phyloP scores from a whole-genome alignment of 192 early-diverging fungal genomes.

The Rhizophagus sp. region DNA sequence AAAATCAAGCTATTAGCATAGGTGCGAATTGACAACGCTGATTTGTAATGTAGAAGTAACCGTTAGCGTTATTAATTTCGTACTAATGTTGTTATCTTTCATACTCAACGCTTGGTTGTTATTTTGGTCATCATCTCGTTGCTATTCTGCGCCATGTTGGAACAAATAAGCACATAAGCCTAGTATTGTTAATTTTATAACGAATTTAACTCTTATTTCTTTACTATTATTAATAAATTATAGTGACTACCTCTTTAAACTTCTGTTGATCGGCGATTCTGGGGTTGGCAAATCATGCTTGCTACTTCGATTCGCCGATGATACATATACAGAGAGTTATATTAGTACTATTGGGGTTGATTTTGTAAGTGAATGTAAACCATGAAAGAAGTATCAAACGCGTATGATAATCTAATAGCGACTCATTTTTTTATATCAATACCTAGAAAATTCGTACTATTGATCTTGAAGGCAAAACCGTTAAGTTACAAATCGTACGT shows the following conservation, averaged over 20 bases:
- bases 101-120: not conserved
- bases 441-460: constrained; percentile 96
- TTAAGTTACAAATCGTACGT: constrained; percentile 94
- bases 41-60: not conserved
- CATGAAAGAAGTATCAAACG: not conserved
- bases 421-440: not conserved
- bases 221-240: constrained; percentile 23
- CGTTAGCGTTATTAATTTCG: not conserved
- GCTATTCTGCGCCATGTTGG: not conserved
- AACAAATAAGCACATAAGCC: not conserved
- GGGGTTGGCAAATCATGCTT: constrained; percentile 98
- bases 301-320: constrained; percentile 96
- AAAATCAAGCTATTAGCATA: not conserved
- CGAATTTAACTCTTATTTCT: not conserved
- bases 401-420: not conserved
- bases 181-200: not conserved
- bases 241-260: constrained; percentile 99
- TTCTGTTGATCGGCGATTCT: constrained; percentile 98
- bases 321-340: constrained; percentile 98
- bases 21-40: not conserved
- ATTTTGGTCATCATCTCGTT: not conserved
- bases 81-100: not conserved
- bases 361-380: constrained; percentile 69
- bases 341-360: constrained; percentile 99
- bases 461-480: constrained; percentile 97